Conservation (phyloP, 2,329 filamentous ascomycete species). For the Malbranchea zuffiana region DNA sequence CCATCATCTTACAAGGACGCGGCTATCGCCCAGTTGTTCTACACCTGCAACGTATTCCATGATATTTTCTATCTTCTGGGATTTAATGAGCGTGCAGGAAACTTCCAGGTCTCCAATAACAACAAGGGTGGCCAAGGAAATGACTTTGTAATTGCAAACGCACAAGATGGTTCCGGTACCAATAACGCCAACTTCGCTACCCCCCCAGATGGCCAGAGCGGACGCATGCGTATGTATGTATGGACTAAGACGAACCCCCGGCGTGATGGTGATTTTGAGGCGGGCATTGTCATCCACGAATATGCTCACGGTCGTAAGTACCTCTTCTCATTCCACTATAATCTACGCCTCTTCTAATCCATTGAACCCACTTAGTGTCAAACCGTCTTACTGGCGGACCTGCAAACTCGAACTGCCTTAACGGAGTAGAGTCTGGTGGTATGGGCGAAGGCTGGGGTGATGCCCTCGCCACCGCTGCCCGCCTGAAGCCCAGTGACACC, state of each 20-base stretch:
- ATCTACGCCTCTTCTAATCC: neutral
- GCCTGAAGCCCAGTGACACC: constrained; percentile 11
- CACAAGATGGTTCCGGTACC: constrained; percentile 13
- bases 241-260: constrained; percentile 13
- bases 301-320: constrained; percentile 14
- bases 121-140: constrained; percentile 11
- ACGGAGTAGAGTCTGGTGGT: constrained; percentile 12
- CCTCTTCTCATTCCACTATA: neutral
- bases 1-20: constrained; percentile 11
- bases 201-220: constrained; percentile 12
- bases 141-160: constrained; percentile 12
- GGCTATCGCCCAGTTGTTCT: constrained; percentile 13
- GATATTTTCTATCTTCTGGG: constrained; percentile 11
- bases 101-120: constrained; percentile 12
- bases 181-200: constrained; percentile 15
- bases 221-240: constrained; percentile 15
- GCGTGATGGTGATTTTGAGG: constrained; percentile 12
- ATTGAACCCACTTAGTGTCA: constrained; percentile 7
- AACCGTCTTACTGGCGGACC: constrained; percentile 14
- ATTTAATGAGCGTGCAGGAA: constrained; percentile 12
- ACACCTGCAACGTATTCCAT: constrained; percentile 12
- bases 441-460: constrained; percentile 15
- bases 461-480: constrained; percentile 12
- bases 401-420: constrained; percentile 12
- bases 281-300: constrained; percentile 14